A percentile compares a stretch with the other conserved stretches of the same genome.
These are phyloP conservation scores for Cyclocybe cylindracea DNA, from an alignment of 768 basidiomycete species.

Conservation along the genomic window DNA sequence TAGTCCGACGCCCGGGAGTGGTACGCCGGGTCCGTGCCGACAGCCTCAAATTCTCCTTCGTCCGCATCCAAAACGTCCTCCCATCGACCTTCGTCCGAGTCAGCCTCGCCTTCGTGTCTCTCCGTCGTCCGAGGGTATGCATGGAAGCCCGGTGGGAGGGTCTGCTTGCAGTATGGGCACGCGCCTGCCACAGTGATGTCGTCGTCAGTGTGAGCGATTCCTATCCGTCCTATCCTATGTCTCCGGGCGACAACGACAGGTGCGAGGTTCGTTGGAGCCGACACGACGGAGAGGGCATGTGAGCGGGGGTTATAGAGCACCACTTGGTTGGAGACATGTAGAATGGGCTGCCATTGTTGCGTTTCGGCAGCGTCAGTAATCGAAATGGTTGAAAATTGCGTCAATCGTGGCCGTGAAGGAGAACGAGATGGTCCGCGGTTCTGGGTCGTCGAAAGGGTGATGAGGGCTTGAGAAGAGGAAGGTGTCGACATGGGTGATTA, in stretches of 20 bases:
- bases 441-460: too few relatives aligned
- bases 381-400: too few relatives aligned
- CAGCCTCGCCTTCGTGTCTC: not conserved
- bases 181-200: slow-evolving; percentile 17
- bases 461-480: too few relatives aligned
- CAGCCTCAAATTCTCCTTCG: slow-evolving; percentile 20
- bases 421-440: too few relatives aligned
- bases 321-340: slow-evolving; percentile 83
- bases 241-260: slow-evolving; percentile 23
- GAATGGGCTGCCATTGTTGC: slow-evolving; percentile 71
- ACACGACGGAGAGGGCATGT: slow-evolving; percentile 68
- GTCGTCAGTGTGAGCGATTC: not conserved
- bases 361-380: too few relatives aligned
- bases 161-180: slow-evolving; percentile 79
- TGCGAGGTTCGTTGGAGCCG: slow-evolving; percentile 27
- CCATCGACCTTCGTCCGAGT: slow-evolving; percentile 17
- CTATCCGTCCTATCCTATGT: slow-evolving; percentile 12
- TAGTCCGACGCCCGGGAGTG: slow-evolving; percentile 71
- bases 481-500: too few relatives aligned
- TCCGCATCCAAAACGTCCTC: slow-evolving; percentile 10
- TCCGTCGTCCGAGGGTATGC: slow-evolving; percentile 12
- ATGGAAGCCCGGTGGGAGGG: slow-evolving; percentile 48
- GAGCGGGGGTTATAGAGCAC: slow-evolving; percentile 87
- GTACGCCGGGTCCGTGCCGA: slow-evolving; percentile 40
- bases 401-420: too few relatives aligned